Evolutionary conservation across 495 filamentous ascomycete genomes (phyloP), one percentile per base, ranked within the genome.

Genomic region (Parathielavia appendiculata): DNA sequence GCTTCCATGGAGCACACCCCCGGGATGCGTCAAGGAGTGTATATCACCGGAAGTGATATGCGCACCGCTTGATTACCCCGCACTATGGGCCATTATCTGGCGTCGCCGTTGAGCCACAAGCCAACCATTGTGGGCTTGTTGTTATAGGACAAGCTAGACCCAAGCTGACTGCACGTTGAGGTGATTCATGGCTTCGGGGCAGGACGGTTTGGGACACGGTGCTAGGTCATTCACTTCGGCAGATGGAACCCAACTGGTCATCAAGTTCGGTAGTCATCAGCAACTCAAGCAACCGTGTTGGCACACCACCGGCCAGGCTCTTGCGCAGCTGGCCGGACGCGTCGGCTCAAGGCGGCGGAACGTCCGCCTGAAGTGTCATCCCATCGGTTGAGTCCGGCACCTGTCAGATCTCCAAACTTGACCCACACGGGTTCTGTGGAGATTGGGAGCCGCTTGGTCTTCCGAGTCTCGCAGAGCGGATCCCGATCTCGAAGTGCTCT

Each of bases 41-140:
- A 64, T 64, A 66, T 58, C 57, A 55, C 59, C 66, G 66, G 63
- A 69, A 59, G 57, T 57, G 59, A 64, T 62, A 56, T 56, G 64
- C 62, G 64, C 43, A 30, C 6, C 20, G 30, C 19, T 63, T 67
- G 22, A 69, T 71, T 69, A 61, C 9, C 16, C 54, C 63, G 66
- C 58, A 71, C 67, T 63, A 60, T 38, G 34, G 43, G 35, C 36
- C 61, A 67, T 67, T 71, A 61, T 67, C 48, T 36, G 54, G 30
- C 30, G n/a, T 61, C 57, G 51, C 58, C 51, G 32, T 41, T 46
- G 40, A 44, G 53, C 56, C 58, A 51, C 57, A 50, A 47, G 46
- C 32, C 22, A 35, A 45, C 55, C 36, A 40, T 19, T 43, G 26
- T 47, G 43, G 8, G 26, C 13, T 47, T 41, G n/a, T 54, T 32